phyloP scores from a whole-genome alignment of 441 rosid genomes.

The Pelargonium cotyledonis region DNA sequence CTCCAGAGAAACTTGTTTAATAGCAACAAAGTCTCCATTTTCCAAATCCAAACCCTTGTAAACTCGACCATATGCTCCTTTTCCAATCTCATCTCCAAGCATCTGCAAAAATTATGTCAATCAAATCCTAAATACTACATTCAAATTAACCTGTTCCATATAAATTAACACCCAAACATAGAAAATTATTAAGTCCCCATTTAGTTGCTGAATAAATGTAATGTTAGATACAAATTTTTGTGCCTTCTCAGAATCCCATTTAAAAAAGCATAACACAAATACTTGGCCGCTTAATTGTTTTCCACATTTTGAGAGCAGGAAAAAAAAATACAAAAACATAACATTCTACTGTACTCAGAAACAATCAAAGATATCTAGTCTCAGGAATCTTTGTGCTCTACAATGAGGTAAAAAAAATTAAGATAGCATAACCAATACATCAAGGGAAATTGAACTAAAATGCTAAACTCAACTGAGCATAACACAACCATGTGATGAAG shows the following conservation, averaged over 20 bases:
- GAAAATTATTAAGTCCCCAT: background rate
- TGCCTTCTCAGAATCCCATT: background rate
- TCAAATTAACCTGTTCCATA: background rate
- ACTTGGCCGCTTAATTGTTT: background rate
- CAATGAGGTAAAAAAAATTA: background rate
- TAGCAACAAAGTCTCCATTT: slow-evolving; percentile 95
- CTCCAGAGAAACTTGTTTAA: slow-evolving; percentile 95
- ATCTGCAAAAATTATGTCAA: slow-evolving; percentile 38
- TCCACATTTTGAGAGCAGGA: background rate
- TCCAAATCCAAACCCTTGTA: slow-evolving; percentile 98
- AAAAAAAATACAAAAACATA: background rate
- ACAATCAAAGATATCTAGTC: background rate
- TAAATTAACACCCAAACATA: background rate
- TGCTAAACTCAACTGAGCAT: slow-evolving; percentile 3
- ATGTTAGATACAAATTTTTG: background rate
- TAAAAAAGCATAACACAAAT: background rate
- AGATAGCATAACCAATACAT: background rate
- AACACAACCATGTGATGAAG: background rate
- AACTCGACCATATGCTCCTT: slow-evolving; percentile 98
- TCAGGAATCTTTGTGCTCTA: background rate
- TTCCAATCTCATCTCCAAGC: slow-evolving; percentile 98
- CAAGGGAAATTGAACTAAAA: slow-evolving; percentile 1
- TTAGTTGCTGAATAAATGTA: slow-evolving; percentile 5
- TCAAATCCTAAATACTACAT: slow-evolving; percentile 7
- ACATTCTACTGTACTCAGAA: background rate